Evolutionary conservation across 352 stramenopile genomes (phyloP), one percentile per base, ranked within the genome.

Genomic region (Pythium aphanidermatum): DNA sequence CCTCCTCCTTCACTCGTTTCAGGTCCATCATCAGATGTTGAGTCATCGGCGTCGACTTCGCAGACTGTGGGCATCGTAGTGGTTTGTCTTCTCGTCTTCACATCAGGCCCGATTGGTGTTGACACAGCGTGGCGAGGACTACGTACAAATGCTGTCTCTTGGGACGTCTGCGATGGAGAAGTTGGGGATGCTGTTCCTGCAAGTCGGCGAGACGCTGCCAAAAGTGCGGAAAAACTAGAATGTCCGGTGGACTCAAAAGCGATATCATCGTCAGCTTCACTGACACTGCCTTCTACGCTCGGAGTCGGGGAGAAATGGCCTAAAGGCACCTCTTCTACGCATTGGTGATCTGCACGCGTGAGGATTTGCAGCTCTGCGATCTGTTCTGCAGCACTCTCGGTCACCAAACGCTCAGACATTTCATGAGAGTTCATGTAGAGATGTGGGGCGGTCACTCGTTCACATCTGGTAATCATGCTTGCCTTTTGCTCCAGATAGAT

Each of bases 341-440:
- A 21, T 20, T 66, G 46, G 16, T 69, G 56, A 41, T 74, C 63
- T 0, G 53, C 58, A 36, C 70, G 64, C 39, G 64, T 51, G 19
- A 82, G 55, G 20, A 82, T 23, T 14, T 68, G 60, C 10, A 82
- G 70, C 30, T 82, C 67, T 11, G 53, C 60, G 42, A 79, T 54
- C 16, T 76, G 65, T 21, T 77, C 62, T 4, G 20, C 47, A 10
- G 47, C 25, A 20, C n/a, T n/a, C n/a, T n/a, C n/a, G n/a, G n/a
- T n/a, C n/a, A n/a, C n/a, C n/a, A n/a, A n/a, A n/a, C n/a, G n/a
- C n/a, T n/a, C n/a, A n/a, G n/a, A n/a, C n/a, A n/a, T n/a, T n/a
- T n/a, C n/a, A n/a, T n/a, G n/a, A n/a, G n/a, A n/a, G n/a, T n/a
- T n/a, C n/a, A n/a, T n/a, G n/a, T n/a, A n/a, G n/a, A n/a, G n/a